Conservation (phyloP, 371 early-diverging fungal species). For the Nematocida minor region DNA sequence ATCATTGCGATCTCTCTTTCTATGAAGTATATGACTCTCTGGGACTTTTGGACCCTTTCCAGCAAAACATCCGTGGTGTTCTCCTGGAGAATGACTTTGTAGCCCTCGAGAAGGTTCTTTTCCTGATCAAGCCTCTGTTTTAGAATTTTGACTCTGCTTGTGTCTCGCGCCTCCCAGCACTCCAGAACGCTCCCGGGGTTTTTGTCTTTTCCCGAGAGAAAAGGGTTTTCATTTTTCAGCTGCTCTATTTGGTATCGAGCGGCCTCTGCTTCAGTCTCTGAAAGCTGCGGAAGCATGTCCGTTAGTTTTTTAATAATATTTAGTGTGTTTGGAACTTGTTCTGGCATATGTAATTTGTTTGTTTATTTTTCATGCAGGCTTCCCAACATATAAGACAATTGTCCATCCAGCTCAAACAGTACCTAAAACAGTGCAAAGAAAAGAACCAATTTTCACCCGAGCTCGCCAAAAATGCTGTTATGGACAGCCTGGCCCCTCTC, state of each 20-base stretch:
- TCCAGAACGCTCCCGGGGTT: conserved; percentile 30
- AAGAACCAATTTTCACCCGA: neutral
- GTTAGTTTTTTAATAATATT: conserved; percentile 34
- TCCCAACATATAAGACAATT: conserved; percentile 11
- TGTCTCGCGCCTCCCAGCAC: conserved; percentile 43
- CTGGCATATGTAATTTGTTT: conserved; percentile 12
- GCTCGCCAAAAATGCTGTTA: neutral
- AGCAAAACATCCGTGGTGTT: conserved; percentile 8
- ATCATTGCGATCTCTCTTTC: conserved; percentile 35
- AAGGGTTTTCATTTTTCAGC: conserved; percentile 26
- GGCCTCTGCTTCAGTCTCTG: conserved; percentile 47
- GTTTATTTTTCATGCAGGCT: conserved; percentile 44
- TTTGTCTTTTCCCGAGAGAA: neutral
- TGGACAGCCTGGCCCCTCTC: neutral
- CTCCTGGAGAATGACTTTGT: conserved; percentile 24
- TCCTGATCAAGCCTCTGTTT: conserved; percentile 37
- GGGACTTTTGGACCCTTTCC: conserved; percentile 10
- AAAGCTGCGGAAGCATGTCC: conserved; percentile 1
- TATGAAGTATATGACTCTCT: conserved; percentile 49
- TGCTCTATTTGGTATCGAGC: conserved; percentile 41
- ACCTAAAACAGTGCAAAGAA: neutral
- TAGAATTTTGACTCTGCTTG: conserved; percentile 18
- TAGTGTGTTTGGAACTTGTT: neutral
- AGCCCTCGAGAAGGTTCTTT: conserved; percentile 54
- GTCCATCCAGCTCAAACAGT: conserved; percentile 9